phyloP scores from a whole-genome alignment of 768 basidiomycete species.

The Mycena kentingensis region DNA sequence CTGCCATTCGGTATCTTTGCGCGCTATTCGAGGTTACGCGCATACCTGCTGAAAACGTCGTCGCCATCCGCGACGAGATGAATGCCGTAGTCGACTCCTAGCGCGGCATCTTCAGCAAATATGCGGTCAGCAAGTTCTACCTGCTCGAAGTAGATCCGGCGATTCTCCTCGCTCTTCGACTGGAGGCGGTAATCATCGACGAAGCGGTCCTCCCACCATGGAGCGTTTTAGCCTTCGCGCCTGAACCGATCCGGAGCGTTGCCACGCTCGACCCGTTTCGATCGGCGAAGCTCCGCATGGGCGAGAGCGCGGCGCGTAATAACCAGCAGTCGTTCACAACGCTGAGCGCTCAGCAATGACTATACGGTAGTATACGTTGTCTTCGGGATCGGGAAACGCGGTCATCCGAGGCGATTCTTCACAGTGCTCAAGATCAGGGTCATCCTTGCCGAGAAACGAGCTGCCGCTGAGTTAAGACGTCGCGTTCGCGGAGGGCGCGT shows the following conservation, averaged over 20 bases:
- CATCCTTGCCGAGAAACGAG: slow-evolving; percentile 14
- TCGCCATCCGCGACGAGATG: slow-evolving; percentile 18
- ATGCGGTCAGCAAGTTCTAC: slow-evolving; percentile 18
- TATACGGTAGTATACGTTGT: no score
- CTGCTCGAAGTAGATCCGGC: slow-evolving; percentile 22
- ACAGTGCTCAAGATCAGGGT: slow-evolving; percentile 19
- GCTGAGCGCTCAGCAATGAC: slow-evolving; percentile 22
- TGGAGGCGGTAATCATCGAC: slow-evolving; percentile 15
- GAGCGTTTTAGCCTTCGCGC: slow-evolving; percentile 16
- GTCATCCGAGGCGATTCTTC: slow-evolving; percentile 17
- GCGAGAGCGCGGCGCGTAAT: slow-evolving; percentile 2
- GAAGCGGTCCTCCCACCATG: slow-evolving; percentile 18
- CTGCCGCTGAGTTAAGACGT: slow-evolving; percentile 16
- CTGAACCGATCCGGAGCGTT: slow-evolving; percentile 17
- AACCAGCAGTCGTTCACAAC: slow-evolving; percentile 15
- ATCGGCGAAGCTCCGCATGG: slow-evolving; percentile 20
- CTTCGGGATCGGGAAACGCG: slow-evolving; percentile 19
- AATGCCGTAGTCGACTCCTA: slow-evolving; percentile 13
- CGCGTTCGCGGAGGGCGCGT: slow-evolving; percentile 14
- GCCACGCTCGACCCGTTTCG: slow-evolving; percentile 23
- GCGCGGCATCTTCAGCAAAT: slow-evolving; percentile 20
- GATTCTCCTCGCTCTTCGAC: slow-evolving; percentile 19
- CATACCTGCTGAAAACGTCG: slow-evolving; percentile 13
- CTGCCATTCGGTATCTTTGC: slow-evolving; percentile 18
- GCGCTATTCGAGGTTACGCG: slow-evolving; percentile 22